These are phyloP conservation scores for Leccinum fuscescens DNA, from an alignment of 1,284 basidiomycete species.

Conservation along the genomic window DNA sequence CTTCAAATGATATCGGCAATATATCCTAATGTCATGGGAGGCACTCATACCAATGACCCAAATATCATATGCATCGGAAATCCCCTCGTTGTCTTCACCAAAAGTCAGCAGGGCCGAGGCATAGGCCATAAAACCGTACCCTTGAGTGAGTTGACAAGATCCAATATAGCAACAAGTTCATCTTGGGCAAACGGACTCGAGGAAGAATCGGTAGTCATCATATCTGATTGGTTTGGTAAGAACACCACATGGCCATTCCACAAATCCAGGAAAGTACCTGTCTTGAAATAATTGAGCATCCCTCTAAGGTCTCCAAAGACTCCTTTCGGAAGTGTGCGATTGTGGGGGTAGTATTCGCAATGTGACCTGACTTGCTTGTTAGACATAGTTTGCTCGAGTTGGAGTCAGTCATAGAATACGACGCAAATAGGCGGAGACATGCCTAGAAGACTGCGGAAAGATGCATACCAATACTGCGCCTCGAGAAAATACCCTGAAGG, in stretches of 20 bases:
- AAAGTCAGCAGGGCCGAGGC: neutral
- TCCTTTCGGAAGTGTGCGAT: constrained; percentile 1
- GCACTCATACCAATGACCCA: constrained; percentile 19
- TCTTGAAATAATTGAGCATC: constrained; percentile 17
- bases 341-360: constrained; percentile 22
- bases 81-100: constrained; percentile 8
- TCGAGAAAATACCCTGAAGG: constrained; percentile 18
- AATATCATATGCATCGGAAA: constrained; percentile 9
- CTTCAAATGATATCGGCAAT: too few species aligned
- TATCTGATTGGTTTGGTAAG: constrained; percentile 6
- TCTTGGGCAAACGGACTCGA: constrained; percentile 19
- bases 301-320: constrained; percentile 18
- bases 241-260: neutral
- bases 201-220: constrained; percentile 23
- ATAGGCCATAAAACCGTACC: too few species aligned
- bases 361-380: constrained; percentile 14
- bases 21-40: too few species aligned
- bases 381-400: neutral
- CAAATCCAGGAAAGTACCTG: constrained; percentile 6
- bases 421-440: neutral
- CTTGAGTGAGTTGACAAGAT: constrained; percentile 21
- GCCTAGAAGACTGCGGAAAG: neutral
- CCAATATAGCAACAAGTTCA: constrained; percentile 9
- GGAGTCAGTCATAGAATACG: neutral
- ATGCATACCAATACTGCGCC: constrained; percentile 15